Base-by-base conservation (phyloP, 1,284 basidiomycete genomes). In the Lentinula novae-zelandiae region DNA sequence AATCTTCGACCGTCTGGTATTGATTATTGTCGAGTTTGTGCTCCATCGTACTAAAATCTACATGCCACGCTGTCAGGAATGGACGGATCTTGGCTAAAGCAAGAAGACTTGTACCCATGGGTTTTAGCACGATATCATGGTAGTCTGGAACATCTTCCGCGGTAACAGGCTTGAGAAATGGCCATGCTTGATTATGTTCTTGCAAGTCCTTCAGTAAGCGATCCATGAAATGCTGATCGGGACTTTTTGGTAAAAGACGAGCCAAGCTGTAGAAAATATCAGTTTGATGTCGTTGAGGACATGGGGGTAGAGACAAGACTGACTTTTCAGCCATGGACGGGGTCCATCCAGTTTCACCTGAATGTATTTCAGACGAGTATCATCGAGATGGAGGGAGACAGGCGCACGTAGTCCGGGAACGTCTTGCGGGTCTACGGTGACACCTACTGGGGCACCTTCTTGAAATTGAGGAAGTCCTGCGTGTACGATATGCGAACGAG, bases 301-400 rank as follows among this genome's bases (percentile, higher is more conserved):
- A 9, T 17, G 6, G 5, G 39, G 5, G 39, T 10, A 12, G 8
- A 42, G 44, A 42, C 5, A 50, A 44, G 50, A 77, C 87, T 69
- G 72, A 93, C 89, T 85, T 82, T 57, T 88, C 82, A 65, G 89
- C 84, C 85, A 96, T 91, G 60, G 89, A 88, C 3, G 90, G 87
- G 54, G 91, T 94, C 97, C 97, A 99, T 0, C 95, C 95, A 62
- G 89, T 95, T 75, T 98, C 95, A 51, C 84, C 91, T 93, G 67
- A 44, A 62, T 40, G 53, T 8, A 61, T 27, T 53, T 55, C 51
- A 57, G 62, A 50, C 50, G 3, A 53, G 57, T 58, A 54, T n/a
- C 13, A 50, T 44, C 57, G 48, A 20, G 60, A 52, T 58, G 40
- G 36, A 44, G 60, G 27, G 53, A 27, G 56, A 49, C 51, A 53